Base-by-base conservation (phyloP, 2,329 filamentous ascomycete species). In the Capronia americana region DNA sequence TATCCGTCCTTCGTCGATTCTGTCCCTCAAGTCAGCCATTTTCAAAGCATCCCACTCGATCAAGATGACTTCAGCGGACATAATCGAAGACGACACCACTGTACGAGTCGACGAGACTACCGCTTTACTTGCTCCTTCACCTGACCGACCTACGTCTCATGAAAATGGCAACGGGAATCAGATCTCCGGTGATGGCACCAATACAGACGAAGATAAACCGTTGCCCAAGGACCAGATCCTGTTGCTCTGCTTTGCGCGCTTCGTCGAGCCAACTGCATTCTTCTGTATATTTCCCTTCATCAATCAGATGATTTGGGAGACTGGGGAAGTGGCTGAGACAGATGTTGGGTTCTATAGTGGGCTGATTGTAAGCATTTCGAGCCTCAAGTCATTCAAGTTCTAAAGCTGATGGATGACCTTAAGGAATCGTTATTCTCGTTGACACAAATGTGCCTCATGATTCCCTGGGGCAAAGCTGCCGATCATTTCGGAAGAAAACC, bases 231-330 rank as follows among this genome's bases (percentile, higher is more conserved):
- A 75, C n/a, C 92, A 94, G 75, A 87, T 95, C 60, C 76, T 90
- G 34, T 77, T 91, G 11, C 86, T 95, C 12, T 94, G 91, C 80
- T 91, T 88, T 75, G 88, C 88, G 1, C 87, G 91, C 5, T 75
- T 91, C 28, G 82, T 92, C 53, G 92, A 94, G 74, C 91, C 92
- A 0, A 84, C 93, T 48, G 90, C 90, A n/a, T 94, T 92, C 80
- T 94, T 93, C 80, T 87, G 84, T 75, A 92, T 94, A 75, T 91
- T 94, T 73, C 90, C 91, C 0, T 94, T 91, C 78, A 86, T 95
- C 77, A 92, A 88, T 73, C 82, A 89, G 74, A 94, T 94, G 91
- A 87, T 92, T 44, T 81, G 86, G 76, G 82, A 85, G 64, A 89
- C 88, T 65, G 90, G 90, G 10, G 73, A 82, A 11, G 78, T 94